phyloP scores from a whole-genome alignment of 148 eudicot species.

The Fagopyrum tataricum region DNA sequence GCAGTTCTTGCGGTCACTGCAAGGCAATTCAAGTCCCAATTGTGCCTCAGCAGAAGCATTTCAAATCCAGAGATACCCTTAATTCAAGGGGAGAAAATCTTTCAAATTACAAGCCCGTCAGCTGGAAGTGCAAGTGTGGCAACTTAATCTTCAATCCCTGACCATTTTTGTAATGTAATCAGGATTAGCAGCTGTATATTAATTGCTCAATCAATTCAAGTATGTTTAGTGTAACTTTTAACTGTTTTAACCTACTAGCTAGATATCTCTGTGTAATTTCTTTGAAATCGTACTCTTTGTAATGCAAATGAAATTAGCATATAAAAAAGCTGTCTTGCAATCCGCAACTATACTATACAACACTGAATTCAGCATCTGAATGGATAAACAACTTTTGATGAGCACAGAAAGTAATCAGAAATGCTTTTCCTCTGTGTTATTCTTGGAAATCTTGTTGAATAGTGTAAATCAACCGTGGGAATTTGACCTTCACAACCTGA shows the following conservation, averaged over 20 bases:
- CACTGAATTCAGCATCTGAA: background rate
- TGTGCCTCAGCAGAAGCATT: conserved; percentile 1
- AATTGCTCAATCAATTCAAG: background rate
- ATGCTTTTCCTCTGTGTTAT: background rate
- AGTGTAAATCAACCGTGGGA: background rate
- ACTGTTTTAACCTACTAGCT: too few relatives aligned
- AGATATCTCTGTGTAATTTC: too few relatives aligned
- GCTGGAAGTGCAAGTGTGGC: conserved; percentile 76
- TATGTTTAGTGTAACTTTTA: too few relatives aligned
- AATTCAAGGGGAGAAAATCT: conserved; percentile 27
- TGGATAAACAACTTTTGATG: background rate
- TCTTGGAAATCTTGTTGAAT: background rate
- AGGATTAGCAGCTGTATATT: background rate
- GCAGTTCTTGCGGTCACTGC: conserved; percentile 43
- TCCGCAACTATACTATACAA: too few relatives aligned
- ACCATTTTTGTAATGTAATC: background rate
- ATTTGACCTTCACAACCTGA: background rate
- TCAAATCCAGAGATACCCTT: conserved; percentile 21
- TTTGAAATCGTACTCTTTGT: too few relatives aligned
- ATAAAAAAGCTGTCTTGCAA: too few relatives aligned
- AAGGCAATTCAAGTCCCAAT: conserved; percentile 57
- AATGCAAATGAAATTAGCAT: too few relatives aligned
- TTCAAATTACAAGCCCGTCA: conserved; percentile 63
- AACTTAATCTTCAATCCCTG: conserved; percentile 51
- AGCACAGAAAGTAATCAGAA: background rate